Conservation (phyloP, 257 asterid species). For the Lycium ferocissimum region DNA sequence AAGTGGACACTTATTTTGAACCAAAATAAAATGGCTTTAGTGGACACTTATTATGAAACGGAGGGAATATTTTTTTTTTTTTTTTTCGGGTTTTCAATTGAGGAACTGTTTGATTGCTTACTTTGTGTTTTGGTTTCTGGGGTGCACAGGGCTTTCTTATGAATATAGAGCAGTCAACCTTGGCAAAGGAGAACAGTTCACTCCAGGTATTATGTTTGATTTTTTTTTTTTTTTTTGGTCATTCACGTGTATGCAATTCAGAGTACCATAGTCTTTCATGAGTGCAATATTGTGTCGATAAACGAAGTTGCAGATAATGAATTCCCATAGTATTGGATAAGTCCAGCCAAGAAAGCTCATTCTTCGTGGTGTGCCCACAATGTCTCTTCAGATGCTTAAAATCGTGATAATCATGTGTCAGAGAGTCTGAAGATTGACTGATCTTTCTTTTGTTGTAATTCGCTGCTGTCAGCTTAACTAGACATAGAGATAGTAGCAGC, state of each 20-base stretch:
- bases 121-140: slow-evolving; percentile 13
- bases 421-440: neutral
- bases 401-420: neutral
- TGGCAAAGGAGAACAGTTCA: slow-evolving; percentile 64
- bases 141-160: slow-evolving; percentile 59
- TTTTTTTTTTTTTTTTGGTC: neutral
- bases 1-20: too few species aligned
- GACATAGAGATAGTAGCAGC: neutral
- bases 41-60: too few species aligned
- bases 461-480: neutral
- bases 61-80: too few species aligned
- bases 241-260: neutral
- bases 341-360: slow-evolving; percentile 3
- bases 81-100: neutral
- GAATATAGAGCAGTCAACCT: slow-evolving; percentile 81
- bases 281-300: neutral
- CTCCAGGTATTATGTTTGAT: slow-evolving; percentile 52
- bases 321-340: neutral
- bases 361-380: neutral
- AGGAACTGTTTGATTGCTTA: neutral
- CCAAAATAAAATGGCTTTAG: too few species aligned
- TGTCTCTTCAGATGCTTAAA: neutral
- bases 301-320: neutral
- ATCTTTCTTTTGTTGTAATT: neutral
- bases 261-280: neutral